Conservation (phyloP, 148 eudicot species). For the Cornus kousa region DNA sequence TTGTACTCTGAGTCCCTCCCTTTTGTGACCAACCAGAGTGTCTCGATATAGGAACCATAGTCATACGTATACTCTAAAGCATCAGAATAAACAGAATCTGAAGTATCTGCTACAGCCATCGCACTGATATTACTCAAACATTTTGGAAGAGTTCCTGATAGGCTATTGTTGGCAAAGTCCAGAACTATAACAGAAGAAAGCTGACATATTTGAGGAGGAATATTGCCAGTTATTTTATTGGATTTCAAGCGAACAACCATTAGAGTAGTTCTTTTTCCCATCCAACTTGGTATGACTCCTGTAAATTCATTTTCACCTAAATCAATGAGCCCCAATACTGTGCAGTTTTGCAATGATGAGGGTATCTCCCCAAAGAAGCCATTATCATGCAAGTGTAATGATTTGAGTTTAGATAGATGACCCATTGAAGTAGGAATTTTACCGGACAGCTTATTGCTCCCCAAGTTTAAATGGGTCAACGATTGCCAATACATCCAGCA, state of each 20-base stretch:
- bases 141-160: too few relatives aligned
- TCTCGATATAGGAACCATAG: too few relatives aligned
- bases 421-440: slow-evolving; percentile 1
- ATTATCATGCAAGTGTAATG: neutral
- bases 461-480: slow-evolving; percentile 12
- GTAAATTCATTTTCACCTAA: neutral
- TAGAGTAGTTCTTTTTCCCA: neutral
- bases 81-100: too few relatives aligned
- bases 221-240: neutral
- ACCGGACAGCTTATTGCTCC: slow-evolving; percentile 4
- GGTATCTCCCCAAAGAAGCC: neutral
- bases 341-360: neutral
- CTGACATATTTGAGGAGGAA: neutral
- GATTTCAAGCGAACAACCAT: neutral
- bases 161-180: neutral
- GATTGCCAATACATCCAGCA: slow-evolving; percentile 18
- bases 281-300: neutral
- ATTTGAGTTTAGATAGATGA: neutral
- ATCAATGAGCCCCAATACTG: neutral
- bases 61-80: too few relatives aligned
- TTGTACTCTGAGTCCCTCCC: too few relatives aligned
- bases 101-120: too few relatives aligned
- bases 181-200: neutral
- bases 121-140: too few relatives aligned
- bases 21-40: too few relatives aligned